A percentile compares a stretch with the other conserved stretches of the same genome.
Conservation (phyloP, 805 yeast species). For the Spathaspora gorwiae region DNA sequence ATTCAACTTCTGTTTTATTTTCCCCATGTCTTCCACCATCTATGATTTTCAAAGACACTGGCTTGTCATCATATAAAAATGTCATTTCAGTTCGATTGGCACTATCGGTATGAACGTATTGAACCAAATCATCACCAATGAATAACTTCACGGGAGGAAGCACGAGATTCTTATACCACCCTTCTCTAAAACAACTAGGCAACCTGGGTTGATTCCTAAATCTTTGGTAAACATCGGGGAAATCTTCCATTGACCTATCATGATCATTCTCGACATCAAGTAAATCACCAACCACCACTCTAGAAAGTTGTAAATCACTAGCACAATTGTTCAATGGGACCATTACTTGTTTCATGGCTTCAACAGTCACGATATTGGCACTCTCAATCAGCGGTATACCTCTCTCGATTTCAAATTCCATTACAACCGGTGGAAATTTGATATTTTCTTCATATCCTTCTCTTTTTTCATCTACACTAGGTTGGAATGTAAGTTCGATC, state of each 20-base stretch:
- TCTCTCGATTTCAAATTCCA: constrained; percentile 45
- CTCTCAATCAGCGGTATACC: constrained; percentile 33
- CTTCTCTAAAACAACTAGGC: constrained; percentile 41
- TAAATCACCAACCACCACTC: constrained; percentile 34
- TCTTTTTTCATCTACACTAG: constrained; percentile 6
- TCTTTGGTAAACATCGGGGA: constrained; percentile 3
- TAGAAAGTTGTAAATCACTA: constrained; percentile 44
- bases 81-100: constrained; percentile 44
- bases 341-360: constrained; percentile 39
- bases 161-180: constrained; percentile 27
- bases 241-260: constrained; percentile 1
- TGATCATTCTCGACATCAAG: constrained; percentile 10
- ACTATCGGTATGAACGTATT: constrained; percentile 42
- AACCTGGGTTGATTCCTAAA: constrained; percentile 40
- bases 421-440: constrained; percentile 50
- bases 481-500: constrained; percentile 29
- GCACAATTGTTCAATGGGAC: constrained; percentile 38
- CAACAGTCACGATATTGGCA: constrained; percentile 40
- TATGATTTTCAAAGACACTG: constrained; percentile 34
- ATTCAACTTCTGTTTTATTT: constrained; percentile 42
- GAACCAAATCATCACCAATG: constrained; percentile 33
- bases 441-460: constrained; percentile 8
- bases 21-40: constrained; percentile 64
- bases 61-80: constrained; percentile 29
- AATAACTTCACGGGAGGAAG: constrained; percentile 29